These are phyloP conservation scores for Cylindrodendrum hubeiense DNA, from an alignment of 2,329 filamentous ascomycete genomes.

Conservation along the genomic window DNA sequence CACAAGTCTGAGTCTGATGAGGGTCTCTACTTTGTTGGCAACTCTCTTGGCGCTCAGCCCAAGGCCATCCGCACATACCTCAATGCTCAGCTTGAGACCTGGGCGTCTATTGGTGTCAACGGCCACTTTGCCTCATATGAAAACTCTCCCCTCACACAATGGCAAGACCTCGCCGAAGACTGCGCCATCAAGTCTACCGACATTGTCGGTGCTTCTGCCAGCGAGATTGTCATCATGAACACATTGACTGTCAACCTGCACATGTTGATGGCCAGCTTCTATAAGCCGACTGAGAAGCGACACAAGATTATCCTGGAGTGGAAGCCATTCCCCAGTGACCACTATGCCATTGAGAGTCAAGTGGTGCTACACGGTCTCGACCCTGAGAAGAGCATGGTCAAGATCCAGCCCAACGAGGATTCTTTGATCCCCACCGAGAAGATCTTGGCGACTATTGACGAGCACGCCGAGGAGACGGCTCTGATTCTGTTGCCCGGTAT, in stretches of 20 bases:
- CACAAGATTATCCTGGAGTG: constrained; percentile 91
- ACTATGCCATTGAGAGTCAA: constrained; percentile 89
- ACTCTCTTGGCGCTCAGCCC: constrained; percentile 89
- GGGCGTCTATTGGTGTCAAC: constrained; percentile 86
- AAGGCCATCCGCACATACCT: constrained; percentile 74
- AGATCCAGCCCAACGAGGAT: constrained; percentile 74
- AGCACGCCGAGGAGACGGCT: constrained; percentile 79
- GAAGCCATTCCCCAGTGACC: constrained; percentile 89
- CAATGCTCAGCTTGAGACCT: constrained; percentile 81
- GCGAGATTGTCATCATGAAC: constrained; percentile 90
- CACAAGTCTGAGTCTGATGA: constrained; percentile 47
- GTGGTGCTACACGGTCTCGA: constrained; percentile 77
- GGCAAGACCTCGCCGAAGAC: constrained; percentile 83
- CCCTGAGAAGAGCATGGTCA: constrained; percentile 76
- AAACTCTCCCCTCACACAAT: constrained; percentile 76
- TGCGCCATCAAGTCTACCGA: constrained; percentile 77
- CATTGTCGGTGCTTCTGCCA: constrained; percentile 78
- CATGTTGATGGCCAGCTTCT: constrained; percentile 87
- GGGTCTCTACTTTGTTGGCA: constrained; percentile 86
- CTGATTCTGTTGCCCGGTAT: constrained; percentile 87
- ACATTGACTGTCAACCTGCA: constrained; percentile 87
- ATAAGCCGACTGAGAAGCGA: constrained; percentile 71
- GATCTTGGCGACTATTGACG: constrained; percentile 79
- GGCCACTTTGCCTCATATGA: constrained; percentile 82
- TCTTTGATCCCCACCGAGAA: constrained; percentile 77